Evolutionary conservation across 176 grass and related monocot species (phyloP), one percentile per base, ranked within the genome.

Genomic region (Cenchrus fungigraminus): DNA sequence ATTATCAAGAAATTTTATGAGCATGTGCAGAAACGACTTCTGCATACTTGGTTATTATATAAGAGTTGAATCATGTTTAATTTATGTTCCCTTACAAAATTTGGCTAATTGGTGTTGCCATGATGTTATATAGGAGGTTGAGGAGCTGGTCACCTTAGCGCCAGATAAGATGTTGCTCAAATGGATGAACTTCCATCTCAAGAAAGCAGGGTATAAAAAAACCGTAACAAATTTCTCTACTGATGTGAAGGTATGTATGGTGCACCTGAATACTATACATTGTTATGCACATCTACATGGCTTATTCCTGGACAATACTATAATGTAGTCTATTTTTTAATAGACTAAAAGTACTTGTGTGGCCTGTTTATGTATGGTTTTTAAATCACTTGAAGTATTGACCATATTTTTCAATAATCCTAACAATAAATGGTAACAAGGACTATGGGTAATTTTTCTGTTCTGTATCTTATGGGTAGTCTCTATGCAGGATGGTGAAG

Each of bases 141-240:
- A 98, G 73, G 96, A 98, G 88, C 79, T 98, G 59, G 22, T 98
- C 83, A 91, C 89, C 16, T 87, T 98, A 79, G 91, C 85, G 32
- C 96, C 96, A 74, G 96, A 98, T 68, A 98, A 98, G 75, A 90
- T 98, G 91, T 85, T 98, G 84, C 93, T 98, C 44, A 98, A 98
- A 93, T 98, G 96, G 96, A 98, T 98, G 96, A 98, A 98, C 86
- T 95, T 95, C 80, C 96, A 95, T 94, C 90, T 98, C 73, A 95
- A 94, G 87, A 98, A 98, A 93, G 91, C 89, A 81, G 96, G 96
- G 50, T 98, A 98, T 74, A 87, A 94, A 76, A 98, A 98, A 94
- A 95, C 93, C 75, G 93, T 98, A 32, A 90, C 87, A 67, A 98
- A 98, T 85, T 98, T 98, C 88, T 98, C 96, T 61, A 90, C 96